A percentile compares a stretch with the other conserved stretches of the same genome.
Conservation (phyloP, 805 yeast species). For the Yueomyces sinensis region DNA sequence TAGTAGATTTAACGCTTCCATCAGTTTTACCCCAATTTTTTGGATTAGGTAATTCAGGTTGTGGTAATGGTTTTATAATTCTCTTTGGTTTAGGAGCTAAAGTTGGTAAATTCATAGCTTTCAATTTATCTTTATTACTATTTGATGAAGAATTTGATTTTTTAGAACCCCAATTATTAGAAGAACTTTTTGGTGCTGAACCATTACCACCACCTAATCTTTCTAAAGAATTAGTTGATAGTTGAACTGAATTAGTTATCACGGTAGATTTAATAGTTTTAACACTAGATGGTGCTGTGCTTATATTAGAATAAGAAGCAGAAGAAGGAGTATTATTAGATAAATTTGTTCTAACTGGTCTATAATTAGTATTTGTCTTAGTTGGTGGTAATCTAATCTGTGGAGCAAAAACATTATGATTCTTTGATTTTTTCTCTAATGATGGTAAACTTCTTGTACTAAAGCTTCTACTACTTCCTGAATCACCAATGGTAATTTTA, state of each 20-base stretch:
- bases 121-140: conserved; percentile 6
- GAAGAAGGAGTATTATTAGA: neutral
- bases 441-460: conserved; percentile 21
- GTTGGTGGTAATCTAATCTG: conserved; percentile 1
- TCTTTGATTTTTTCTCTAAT: conserved; percentile 11
- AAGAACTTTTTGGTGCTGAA: neutral
- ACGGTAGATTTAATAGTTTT: neutral
- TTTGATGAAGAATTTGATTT: neutral
- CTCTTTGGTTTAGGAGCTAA: conserved; percentile 22
- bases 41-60: conserved; percentile 23
- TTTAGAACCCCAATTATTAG: neutral
- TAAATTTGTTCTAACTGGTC: neutral
- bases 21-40: conserved; percentile 23
- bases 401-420: conserved; percentile 11
- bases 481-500: conserved; percentile 1
- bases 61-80: conserved; percentile 48
- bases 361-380: neutral
- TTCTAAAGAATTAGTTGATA: conserved; percentile 9
- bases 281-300: neutral
- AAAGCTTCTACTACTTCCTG: conserved; percentile 3
- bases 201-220: neutral
- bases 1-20: neutral
- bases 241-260: conserved; percentile 10
- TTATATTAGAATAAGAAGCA: conserved; percentile 1
- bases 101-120: conserved; percentile 34